Conservation (phyloP, 2,329 filamentous ascomycete species). For the Pseudohalonectria lignicola region DNA sequence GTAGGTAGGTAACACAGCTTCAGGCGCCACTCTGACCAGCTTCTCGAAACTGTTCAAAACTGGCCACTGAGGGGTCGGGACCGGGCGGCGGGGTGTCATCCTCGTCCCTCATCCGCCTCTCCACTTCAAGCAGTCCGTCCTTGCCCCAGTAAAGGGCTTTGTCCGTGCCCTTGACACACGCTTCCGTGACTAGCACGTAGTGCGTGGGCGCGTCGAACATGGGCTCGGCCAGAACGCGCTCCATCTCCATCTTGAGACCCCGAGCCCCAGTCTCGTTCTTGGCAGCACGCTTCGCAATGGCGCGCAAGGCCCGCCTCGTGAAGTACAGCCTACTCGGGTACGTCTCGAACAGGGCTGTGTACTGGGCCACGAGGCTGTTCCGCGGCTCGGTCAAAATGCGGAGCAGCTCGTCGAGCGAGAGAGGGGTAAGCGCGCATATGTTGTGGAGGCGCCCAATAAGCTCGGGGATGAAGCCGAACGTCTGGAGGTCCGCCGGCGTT, state of each 20-base stretch:
- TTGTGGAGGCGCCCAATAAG: constrained; percentile 93
- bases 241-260: constrained; percentile 70
- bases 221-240: constrained; percentile 64
- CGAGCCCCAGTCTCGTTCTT: constrained; percentile 62
- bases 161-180: constrained; percentile 51
- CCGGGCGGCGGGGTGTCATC: constrained; percentile 19
- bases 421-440: constrained; percentile 70
- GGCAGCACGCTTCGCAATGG: constrained; percentile 60
- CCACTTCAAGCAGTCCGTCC: constrained; percentile 58
- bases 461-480: constrained; percentile 86
- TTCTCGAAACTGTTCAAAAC: constrained; percentile 31
- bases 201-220: constrained; percentile 74
- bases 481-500: constrained; percentile 66
- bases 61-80: constrained; percentile 10
- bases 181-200: constrained; percentile 64
- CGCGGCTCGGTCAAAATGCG: constrained; percentile 87
- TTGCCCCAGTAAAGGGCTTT: constrained; percentile 55
- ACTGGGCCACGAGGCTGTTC: constrained; percentile 81
- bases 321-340: constrained; percentile 74
- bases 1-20: no score
- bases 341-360: constrained; percentile 73
- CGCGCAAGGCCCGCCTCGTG: constrained; percentile 69
- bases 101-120: constrained; percentile 57
- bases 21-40: constrained; percentile 36
- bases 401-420: constrained; percentile 58